Conservation (phyloP, 352 stramenopile species). For the Vaucheria bursata region DNA sequence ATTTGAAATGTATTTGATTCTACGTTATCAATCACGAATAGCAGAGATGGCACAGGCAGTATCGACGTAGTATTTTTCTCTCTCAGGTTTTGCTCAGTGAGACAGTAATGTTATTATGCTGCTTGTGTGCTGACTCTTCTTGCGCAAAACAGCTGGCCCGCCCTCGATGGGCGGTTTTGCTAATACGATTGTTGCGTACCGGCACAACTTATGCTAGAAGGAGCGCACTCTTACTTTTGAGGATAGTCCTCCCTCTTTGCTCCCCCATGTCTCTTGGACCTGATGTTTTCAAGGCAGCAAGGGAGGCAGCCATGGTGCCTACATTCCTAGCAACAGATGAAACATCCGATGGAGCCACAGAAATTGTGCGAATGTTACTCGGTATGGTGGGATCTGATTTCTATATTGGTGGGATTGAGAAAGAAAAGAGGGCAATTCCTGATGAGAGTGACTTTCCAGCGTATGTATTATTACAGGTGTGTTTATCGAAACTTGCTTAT, state of each 20-base stretch:
- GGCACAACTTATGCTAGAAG: conserved; percentile 27
- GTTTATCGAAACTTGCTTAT: too few species aligned
- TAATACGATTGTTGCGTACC: conserved; percentile 21
- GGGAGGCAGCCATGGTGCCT: neutral
- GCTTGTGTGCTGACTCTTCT: conserved; percentile 20
- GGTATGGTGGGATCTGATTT: too few species aligned
- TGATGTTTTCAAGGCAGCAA: neutral
- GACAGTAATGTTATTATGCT: conserved; percentile 37
- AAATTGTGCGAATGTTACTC: too few species aligned
- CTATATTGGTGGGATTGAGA: too few species aligned
- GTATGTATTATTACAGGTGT: too few species aligned
- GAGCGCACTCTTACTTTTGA: conserved; percentile 28
- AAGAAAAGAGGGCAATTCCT: too few species aligned
- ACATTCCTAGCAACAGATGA: too few species aligned
- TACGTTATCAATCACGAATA: neutral
- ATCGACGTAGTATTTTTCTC: too few species aligned
- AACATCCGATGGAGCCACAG: too few species aligned
- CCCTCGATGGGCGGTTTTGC: conserved; percentile 32
- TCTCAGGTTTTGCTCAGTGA: conserved; percentile 31
- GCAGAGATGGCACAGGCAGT: conserved; percentile 1
- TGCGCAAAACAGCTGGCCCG: conserved; percentile 29
- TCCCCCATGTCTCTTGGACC: conserved; percentile 19
- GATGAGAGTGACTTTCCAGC: too few species aligned
- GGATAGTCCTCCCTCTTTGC: conserved; percentile 29
- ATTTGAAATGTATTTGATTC: neutral